Percentiles rank a stretch among this genome's conserved stretches.
Conservation (phyloP, 2,329 filamentous ascomycete species). For the Verticillium alfalfae region DNA sequence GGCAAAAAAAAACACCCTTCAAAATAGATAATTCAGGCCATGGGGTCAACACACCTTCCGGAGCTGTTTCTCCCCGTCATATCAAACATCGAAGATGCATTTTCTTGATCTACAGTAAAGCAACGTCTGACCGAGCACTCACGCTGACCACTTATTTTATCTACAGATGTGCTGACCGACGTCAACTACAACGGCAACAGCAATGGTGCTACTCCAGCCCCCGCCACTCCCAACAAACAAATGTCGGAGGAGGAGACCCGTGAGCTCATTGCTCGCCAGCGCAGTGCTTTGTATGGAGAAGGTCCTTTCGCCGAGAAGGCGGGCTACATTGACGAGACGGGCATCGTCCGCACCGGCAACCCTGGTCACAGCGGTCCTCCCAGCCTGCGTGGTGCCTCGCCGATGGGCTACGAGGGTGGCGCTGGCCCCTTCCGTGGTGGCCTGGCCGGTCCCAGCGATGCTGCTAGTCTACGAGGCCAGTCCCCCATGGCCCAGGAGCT, state of each 20-base stretch:
- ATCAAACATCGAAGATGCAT: constrained; percentile 4
- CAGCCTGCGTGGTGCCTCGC: constrained; percentile 70
- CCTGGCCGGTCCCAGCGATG: constrained; percentile 27
- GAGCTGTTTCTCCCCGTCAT: constrained; percentile 7
- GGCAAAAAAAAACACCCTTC: constrained; percentile 21
- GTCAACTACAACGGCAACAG: constrained; percentile 18
- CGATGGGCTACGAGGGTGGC: constrained; percentile 66
- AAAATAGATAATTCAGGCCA: constrained; percentile 25
- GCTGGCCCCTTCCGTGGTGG: constrained; percentile 26
- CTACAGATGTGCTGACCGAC: constrained; percentile 11
- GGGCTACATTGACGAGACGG: constrained; percentile 64
- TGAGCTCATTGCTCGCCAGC: constrained; percentile 92
- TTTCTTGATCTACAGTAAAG: background rate
- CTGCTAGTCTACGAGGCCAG: background rate
- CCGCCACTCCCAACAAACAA: constrained; percentile 57
- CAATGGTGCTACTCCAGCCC: background rate
- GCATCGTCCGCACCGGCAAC: constrained; percentile 56
- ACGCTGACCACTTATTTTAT: constrained; percentile 9
- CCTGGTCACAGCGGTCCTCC: constrained; percentile 60
- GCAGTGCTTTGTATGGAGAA: constrained; percentile 87
- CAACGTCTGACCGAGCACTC: constrained; percentile 5
- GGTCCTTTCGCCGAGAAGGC: constrained; percentile 61
- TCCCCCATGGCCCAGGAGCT: constrained; percentile 52
- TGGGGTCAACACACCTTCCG: constrained; percentile 7
- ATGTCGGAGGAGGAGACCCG: constrained; percentile 96